Evolutionary conservation across 106 monocot species (phyloP).

Genomic region (Dioscorea zingiberensis): DNA sequence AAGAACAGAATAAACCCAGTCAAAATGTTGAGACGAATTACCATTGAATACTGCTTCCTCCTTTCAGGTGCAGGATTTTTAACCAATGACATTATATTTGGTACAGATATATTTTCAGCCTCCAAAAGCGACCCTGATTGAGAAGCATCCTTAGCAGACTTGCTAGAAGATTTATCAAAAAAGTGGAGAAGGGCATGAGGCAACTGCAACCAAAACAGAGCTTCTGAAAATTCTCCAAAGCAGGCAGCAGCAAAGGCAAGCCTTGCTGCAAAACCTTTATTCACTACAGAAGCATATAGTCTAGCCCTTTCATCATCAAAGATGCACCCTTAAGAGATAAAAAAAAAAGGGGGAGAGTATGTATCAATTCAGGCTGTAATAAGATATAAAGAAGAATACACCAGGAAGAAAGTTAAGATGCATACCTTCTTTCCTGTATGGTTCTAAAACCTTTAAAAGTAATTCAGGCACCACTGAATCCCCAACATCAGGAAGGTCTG

Average conservation of each 20-base stretch:
- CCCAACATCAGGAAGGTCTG: slow-evolving; percentile 67
- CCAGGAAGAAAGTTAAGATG: not conserved
- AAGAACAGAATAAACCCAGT: too few species aligned
- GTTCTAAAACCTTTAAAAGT: slow-evolving; percentile 90
- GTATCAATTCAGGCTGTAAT: not conserved
- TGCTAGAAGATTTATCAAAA: slow-evolving; percentile 51
- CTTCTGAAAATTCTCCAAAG: slow-evolving; percentile 90
- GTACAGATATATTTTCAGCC: slow-evolving; percentile 30
- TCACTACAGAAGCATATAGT: slow-evolving; percentile 65
- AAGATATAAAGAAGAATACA: slow-evolving; percentile 3
- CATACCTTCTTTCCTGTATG: slow-evolving; percentile 81
- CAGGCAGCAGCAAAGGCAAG: slow-evolving; percentile 94
- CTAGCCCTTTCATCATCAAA: slow-evolving; percentile 76
- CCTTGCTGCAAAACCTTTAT: slow-evolving; percentile 72
- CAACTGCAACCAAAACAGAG: slow-evolving; percentile 90
- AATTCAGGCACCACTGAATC: slow-evolving; percentile 92
- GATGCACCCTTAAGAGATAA: slow-evolving; percentile 65
- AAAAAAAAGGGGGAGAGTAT: not conserved
- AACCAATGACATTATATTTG: slow-evolving; percentile 35
- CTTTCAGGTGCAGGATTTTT: slow-evolving; percentile 32
- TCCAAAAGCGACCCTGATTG: slow-evolving; percentile 26
- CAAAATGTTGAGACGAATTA: slow-evolving; percentile 7
- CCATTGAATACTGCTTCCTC: slow-evolving; percentile 20
- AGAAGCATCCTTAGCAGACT: slow-evolving; percentile 26
- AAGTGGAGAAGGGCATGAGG: slow-evolving; percentile 80